Evolutionary conservation across 2,329 filamentous ascomycete genomes (phyloP).

Genomic region (Epichloe elymi): DNA sequence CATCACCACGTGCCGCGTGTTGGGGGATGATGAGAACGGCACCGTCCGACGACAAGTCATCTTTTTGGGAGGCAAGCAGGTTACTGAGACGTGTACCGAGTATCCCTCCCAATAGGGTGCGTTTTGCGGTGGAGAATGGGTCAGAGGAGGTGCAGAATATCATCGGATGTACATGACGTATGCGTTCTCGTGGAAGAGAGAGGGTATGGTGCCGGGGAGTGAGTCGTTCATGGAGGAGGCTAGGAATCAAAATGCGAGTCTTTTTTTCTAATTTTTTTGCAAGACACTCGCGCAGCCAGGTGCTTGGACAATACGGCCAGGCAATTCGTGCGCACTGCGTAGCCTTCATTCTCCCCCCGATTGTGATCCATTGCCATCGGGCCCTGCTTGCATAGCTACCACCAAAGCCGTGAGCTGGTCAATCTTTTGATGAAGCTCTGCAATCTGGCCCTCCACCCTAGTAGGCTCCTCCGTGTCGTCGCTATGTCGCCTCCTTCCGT

Average conservation of each 20-base stretch:
- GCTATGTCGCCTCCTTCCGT: constrained; percentile 7
- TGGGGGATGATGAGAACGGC: neutral
- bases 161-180: constrained; percentile 20
- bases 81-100: constrained; percentile 19
- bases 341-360: neutral
- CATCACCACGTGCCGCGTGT: constrained; percentile 5
- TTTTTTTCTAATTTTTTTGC: too few species aligned
- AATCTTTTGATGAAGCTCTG: constrained; percentile 43
- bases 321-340: neutral
- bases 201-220: constrained; percentile 9
- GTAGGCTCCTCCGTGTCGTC: constrained; percentile 28
- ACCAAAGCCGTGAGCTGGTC: constrained; percentile 23
- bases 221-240: constrained; percentile 10
- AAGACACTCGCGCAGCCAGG: too few species aligned
- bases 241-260: constrained; percentile 11
- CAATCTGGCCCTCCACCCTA: constrained; percentile 36
- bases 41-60: constrained; percentile 12
- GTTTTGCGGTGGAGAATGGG: constrained; percentile 19
- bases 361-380: neutral
- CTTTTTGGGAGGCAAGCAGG: constrained; percentile 8
- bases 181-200: constrained; percentile 18
- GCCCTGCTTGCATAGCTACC: constrained; percentile 26
- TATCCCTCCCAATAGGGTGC: constrained; percentile 16
- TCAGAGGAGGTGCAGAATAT: constrained; percentile 20
- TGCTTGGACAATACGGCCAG: too few species aligned